Evolutionary conservation across 1,284 basidiomycete species (phyloP).

Genomic region (Volvariella volvacea): DNA sequence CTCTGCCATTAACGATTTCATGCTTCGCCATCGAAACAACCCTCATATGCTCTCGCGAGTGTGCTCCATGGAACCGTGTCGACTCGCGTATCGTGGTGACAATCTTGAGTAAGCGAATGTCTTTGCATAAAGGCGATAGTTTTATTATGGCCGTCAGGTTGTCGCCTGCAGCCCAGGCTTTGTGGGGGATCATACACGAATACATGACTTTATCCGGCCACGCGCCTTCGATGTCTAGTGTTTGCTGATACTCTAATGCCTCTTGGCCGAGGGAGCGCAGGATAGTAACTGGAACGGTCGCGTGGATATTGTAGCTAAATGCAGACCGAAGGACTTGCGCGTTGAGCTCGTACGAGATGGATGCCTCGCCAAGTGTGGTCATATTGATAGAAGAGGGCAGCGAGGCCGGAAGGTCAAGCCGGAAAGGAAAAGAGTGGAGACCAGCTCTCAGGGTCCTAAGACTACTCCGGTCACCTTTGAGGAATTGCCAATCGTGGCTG

Average conservation of each 20-base stretch:
- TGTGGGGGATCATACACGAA: slow-evolving; percentile 79
- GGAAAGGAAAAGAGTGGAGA: slow-evolving; percentile 85
- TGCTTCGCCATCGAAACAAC: slow-evolving; percentile 62
- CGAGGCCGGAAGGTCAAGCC: slow-evolving; percentile 73
- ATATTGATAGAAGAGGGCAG: slow-evolving; percentile 75
- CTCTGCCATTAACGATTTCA: slow-evolving; percentile 61
- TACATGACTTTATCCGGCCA: slow-evolving; percentile 97
- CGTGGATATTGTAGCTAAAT: slow-evolving; percentile 62
- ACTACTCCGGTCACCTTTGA: slow-evolving; percentile 72
- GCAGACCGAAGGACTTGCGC: slow-evolving; percentile 75
- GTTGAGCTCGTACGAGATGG: slow-evolving; percentile 81
- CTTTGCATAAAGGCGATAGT: slow-evolving; percentile 83
- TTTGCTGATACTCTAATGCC: slow-evolving; percentile 91
- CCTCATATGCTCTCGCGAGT: slow-evolving; percentile 50
- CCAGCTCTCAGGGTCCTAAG: slow-evolving; percentile 86
- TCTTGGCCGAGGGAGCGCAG: slow-evolving; percentile 72
- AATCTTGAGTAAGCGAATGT: slow-evolving; percentile 66
- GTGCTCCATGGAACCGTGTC: slow-evolving; percentile 55
- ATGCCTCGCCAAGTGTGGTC: slow-evolving; percentile 50
- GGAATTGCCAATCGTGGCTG: slow-evolving; percentile 85
- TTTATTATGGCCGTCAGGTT: slow-evolving; percentile 77
- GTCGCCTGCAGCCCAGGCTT: slow-evolving; percentile 89
- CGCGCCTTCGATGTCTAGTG: slow-evolving; percentile 90
- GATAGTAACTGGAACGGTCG: slow-evolving; percentile 57
- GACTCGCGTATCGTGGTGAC: slow-evolving; percentile 72